These are phyloP conservation scores for Fusarium drepaniforme DNA, from an alignment of 2,329 filamentous ascomycete genomes.

Conservation along the genomic window DNA sequence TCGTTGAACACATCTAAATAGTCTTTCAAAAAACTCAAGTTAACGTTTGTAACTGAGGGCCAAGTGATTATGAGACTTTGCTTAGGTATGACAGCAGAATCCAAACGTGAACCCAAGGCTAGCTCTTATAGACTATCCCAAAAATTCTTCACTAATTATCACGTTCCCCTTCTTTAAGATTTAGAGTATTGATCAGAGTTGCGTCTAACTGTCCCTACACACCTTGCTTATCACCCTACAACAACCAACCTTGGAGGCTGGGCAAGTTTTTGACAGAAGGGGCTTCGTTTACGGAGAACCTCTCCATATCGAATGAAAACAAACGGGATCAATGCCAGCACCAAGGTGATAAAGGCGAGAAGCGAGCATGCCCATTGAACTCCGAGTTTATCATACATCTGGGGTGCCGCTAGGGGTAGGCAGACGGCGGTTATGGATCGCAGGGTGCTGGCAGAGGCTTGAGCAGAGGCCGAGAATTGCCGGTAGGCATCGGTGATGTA, in stretches of 20 bases:
- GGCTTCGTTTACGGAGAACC: neutral
- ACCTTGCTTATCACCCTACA: neutral
- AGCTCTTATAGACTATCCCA: too few species aligned
- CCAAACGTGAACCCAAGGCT: too few species aligned
- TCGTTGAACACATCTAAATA: too few species aligned
- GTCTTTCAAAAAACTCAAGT: too few species aligned
- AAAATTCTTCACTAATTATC: too few species aligned
- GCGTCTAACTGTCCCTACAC: neutral
- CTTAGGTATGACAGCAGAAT: too few species aligned
- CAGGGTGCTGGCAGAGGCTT: slow-evolving; percentile 12
- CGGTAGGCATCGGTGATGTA: slow-evolving; percentile 18
- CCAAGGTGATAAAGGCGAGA: neutral
- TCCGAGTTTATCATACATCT: slow-evolving; percentile 28
- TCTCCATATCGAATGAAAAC: neutral
- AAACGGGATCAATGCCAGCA: neutral
- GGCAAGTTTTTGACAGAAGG: neutral
- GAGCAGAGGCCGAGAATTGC: slow-evolving; percentile 17
- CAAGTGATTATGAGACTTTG: too few species aligned
- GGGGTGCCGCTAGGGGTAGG: slow-evolving; percentile 21
- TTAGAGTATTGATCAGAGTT: too few species aligned
- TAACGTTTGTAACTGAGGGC: too few species aligned
- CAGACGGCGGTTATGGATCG: slow-evolving; percentile 16
- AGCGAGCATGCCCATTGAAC: slow-evolving; percentile 29
- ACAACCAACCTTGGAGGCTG: neutral
- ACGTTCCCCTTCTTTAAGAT: too few species aligned